Percentiles rank a stretch among this genome's conserved stretches.
These are phyloP conservation scores for Parathielavia hyrcaniae DNA, from an alignment of 495 filamentous ascomycete species.

Conservation along the genomic window DNA sequence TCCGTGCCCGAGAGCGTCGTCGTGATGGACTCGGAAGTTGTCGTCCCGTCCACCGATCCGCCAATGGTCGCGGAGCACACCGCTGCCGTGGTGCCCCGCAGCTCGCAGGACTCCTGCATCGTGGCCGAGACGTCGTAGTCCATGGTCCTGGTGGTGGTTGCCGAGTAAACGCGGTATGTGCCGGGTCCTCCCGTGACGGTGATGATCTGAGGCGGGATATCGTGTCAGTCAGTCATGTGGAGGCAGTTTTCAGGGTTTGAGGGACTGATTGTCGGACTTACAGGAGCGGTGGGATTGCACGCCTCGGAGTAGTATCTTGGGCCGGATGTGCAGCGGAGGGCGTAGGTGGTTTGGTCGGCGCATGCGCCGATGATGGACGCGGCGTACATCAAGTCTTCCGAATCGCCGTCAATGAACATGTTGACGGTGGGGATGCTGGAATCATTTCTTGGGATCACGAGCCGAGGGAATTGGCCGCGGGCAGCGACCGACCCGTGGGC, in stretches of 20 bases:
- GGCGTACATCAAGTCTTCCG: neutral
- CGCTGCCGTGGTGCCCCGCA: neutral
- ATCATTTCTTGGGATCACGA: neutral
- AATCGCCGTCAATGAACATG: constrained; percentile 1
- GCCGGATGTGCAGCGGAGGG: neutral
- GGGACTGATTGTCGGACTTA: too few species aligned
- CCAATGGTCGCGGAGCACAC: neutral
- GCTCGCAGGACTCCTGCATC: neutral
- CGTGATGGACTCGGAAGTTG: neutral
- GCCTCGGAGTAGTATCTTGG: neutral
- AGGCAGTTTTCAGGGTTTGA: too few species aligned
- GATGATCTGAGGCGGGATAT: neutral
- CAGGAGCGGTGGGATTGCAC: neutral
- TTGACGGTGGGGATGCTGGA: constrained; percentile 4
- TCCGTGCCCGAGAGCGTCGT: neutral
- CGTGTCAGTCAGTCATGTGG: too few species aligned
- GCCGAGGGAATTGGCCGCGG: neutral
- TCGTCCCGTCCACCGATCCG: neutral
- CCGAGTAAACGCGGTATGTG: neutral
- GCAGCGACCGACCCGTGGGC: neutral
- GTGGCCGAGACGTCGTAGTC: neutral
- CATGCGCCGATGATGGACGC: neutral
- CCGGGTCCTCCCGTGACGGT: neutral
- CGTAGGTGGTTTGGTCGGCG: neutral
- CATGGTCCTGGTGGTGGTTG: neutral